Evolutionary conservation across 805 yeast species (phyloP).

Genomic region (Cyberlindnera veronae): DNA sequence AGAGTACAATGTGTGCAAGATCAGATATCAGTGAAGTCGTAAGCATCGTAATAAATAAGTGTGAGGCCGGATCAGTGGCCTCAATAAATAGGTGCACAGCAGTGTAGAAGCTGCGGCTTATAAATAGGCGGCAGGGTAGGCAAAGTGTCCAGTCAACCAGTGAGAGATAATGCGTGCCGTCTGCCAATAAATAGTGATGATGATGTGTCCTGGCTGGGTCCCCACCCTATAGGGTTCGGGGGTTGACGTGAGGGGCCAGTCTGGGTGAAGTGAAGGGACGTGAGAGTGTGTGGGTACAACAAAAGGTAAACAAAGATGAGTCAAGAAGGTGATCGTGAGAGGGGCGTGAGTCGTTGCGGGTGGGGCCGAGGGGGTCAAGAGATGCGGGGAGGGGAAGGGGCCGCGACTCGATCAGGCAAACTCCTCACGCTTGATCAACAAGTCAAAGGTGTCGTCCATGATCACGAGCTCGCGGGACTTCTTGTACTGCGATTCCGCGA

Average conservation of each 20-base stretch:
- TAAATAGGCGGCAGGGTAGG: no score
- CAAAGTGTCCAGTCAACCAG: constrained; percentile 3
- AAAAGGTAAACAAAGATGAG: background rate
- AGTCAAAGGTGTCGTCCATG: constrained; percentile 13
- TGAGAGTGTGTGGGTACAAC: no score
- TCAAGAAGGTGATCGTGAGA: background rate
- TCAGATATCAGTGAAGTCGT: no score
- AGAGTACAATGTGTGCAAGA: no score
- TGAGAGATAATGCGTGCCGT: background rate
- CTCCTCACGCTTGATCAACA: constrained; percentile 12
- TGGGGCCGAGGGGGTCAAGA: background rate
- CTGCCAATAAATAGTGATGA: constrained; percentile 9
- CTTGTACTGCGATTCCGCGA: constrained; percentile 11
- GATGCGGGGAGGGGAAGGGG: background rate
- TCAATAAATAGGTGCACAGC: constrained; percentile 2
- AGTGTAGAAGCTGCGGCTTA: background rate
- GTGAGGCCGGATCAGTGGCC: background rate
- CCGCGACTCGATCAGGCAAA: background rate
- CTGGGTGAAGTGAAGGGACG: background rate
- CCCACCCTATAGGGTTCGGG: constrained; percentile 15
- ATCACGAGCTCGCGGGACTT: constrained; percentile 6
- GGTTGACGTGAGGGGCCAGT: constrained; percentile 6
- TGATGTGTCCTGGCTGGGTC: constrained; percentile 8
- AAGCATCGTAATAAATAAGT: constrained; percentile 5
- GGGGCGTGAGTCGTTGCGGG: background rate